phyloP scores from a whole-genome alignment of 768 basidiomycete genomes.

The Panellus pusillus region DNA sequence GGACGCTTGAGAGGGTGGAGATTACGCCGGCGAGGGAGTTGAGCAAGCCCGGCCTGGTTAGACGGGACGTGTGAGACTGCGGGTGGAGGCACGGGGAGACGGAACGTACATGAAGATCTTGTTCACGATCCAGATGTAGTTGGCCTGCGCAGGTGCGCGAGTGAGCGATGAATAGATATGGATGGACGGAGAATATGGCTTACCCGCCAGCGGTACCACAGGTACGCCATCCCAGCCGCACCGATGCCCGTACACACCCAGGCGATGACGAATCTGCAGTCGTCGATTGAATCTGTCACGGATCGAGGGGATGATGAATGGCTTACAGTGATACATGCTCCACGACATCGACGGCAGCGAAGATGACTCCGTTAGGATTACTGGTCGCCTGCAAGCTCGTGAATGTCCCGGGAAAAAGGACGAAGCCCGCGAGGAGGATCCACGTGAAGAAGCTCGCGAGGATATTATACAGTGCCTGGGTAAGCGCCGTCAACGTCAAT shows the following conservation, averaged over 20 bases:
- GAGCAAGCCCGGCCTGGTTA: slow-evolving; percentile 50
- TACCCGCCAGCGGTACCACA: slow-evolving; percentile 59
- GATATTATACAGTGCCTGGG: slow-evolving; percentile 40
- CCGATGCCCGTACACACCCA: slow-evolving; percentile 56
- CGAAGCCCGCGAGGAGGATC: slow-evolving; percentile 62
- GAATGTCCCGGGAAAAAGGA: slow-evolving; percentile 65
- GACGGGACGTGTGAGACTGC: background rate
- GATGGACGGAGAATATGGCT: slow-evolving; percentile 42
- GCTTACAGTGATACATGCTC: slow-evolving; percentile 49
- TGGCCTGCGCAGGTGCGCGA: slow-evolving; percentile 29
- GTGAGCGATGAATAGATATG: no score
- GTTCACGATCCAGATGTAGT: slow-evolving; percentile 60
- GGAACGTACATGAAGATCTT: slow-evolving; percentile 53
- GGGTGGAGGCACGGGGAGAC: background rate
- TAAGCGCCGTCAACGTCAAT: background rate
- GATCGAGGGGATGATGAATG: background rate
- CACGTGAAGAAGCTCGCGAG: slow-evolving; percentile 61
- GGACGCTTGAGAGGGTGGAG: slow-evolving; percentile 53
- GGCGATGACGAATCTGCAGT: slow-evolving; percentile 50
- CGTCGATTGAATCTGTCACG: background rate
- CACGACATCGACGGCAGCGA: slow-evolving; percentile 35
- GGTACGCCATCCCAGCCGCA: slow-evolving; percentile 52
- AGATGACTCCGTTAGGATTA: slow-evolving; percentile 29
- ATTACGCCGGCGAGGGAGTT: slow-evolving; percentile 59
- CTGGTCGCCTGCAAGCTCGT: slow-evolving; percentile 39